phyloP scores from a whole-genome alignment of 2,329 filamentous ascomycete species.

The Aspergillus thermomutatus region DNA sequence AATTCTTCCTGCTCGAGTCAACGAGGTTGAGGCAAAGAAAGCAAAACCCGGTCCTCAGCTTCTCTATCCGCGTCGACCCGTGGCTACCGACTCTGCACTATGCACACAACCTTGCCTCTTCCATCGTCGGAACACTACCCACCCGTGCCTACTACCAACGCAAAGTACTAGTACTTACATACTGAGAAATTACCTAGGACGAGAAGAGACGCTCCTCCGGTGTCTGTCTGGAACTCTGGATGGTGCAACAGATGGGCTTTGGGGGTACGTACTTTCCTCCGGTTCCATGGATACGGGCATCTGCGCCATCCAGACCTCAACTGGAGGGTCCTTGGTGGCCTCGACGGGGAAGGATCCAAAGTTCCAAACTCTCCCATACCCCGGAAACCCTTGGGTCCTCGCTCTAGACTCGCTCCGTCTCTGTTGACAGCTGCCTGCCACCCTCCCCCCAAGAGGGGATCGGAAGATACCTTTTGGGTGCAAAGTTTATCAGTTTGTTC shows the following conservation, averaged over 20 bases:
- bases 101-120: neutral
- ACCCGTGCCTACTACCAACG: neutral
- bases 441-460: neutral
- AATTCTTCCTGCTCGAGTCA: neutral
- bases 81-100: neutral
- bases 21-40: neutral
- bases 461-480: neutral
- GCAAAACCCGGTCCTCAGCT: neutral
- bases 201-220: neutral
- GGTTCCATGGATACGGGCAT: neutral
- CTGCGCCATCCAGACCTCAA: neutral
- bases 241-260: neutral
- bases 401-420: neutral
- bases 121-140: neutral
- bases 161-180: too few species aligned
- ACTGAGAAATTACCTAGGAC: too few species aligned
- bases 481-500: neutral
- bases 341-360: neutral
- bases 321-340: neutral
- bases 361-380: neutral
- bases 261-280: neutral
- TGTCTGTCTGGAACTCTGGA: neutral
- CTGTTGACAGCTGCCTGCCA: neutral
- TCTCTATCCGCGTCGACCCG: neutral
- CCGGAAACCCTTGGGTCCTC: neutral